Evolutionary conservation across 2,329 filamentous ascomycete species (phyloP), one percentile per base, ranked within the genome.

Genomic region (Stagonosporopsis vannaccii): DNA sequence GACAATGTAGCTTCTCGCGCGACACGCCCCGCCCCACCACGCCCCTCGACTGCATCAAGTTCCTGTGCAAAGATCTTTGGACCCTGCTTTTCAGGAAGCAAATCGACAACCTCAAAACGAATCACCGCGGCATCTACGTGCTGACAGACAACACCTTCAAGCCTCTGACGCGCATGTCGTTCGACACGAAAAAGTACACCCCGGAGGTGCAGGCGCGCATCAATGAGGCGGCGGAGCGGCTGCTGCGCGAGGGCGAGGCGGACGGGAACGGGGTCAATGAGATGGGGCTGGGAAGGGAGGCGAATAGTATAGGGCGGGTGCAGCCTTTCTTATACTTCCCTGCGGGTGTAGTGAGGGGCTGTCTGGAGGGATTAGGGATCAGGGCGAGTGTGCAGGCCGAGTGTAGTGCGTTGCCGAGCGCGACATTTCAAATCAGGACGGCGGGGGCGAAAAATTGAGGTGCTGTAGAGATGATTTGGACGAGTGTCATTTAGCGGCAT

Each of bases 41-140:
- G 68, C 93, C 93, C 4, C 86, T 99, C 37, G 95, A 98, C 73
- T 90, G 93, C 45, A 99, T 99, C 75, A 99, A 99, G 76, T 98
- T 99, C 72, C 83, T 99, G 45, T 99, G 95, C 85, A 99, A 99
- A 81, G 95, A 99, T 76, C 83, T 99, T 40, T 99, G 95, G 95
- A 92, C 87, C 30, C 83, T 98, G 19, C 86, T 97, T 15, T 99
- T 97, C 77, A 85, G 91, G 74, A 99, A 99, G 79, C 96, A 98
- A 76, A 91, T 99, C 71, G 95, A 99, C 78, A 99, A 99, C 75
- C 83, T 99, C 42, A 99, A 99, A 79, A 99, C 95, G 8, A 99
- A 99, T 73, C 95, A 99, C 75, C 83, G 95, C 17, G 95, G 95
- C 46, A 92, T 98, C 65, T 99, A 97, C 76, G 95, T 99, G 39